Base-by-base conservation (phyloP, 768 basidiomycete genomes). In the Russula ochroleuca region DNA sequence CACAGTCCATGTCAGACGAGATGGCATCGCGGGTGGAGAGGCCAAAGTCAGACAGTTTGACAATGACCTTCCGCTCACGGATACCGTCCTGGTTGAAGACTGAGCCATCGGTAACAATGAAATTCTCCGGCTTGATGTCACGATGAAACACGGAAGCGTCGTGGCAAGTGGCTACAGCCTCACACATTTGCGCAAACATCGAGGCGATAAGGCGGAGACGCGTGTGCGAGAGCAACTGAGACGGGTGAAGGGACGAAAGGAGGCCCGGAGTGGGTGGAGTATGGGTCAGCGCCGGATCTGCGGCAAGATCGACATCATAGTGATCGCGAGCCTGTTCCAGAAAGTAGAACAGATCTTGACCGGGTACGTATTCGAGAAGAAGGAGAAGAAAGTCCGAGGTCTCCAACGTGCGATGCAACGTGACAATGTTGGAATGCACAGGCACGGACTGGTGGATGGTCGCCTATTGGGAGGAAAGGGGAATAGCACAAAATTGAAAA, bases 181-280 rank as follows among this genome's bases (percentile, higher is more conserved):
- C 92, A 73, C 96, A 98, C 96, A 99, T 99, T 77, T 98, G 97
- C 21, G 85, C 80, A 75, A 99, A 98, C 96, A 99, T 99, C 73
- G 91, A 88, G 3, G 94, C 86, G 71, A 99, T 94, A 68, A 99
- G 85, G 17, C 91, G 88, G 33, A 99, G 84, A 62, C 96, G 89
- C 45, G 88, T 89, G 61, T 85, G 84, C 31, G 91, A 92, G 59
- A 99, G 87, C 37, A 97, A 79, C 67, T 93, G 88, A 35, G 84
- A 80, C 50, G 85, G 91, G 72, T 84, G 86, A 70, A 86, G 83
- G 66, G 86, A 88, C 38, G 94, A 90, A 54, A 99, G 87, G 55
- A 99, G 83, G 50, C 89, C 89, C 25, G 96, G 96, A 4, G 95
- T 97, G 2, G 96, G 94, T 38, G 96, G 96, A 6, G 94, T 96